These are phyloP conservation scores for Hypomontagnella monticulosa DNA, from an alignment of 495 filamentous ascomycete genomes.

Conservation along the genomic window DNA sequence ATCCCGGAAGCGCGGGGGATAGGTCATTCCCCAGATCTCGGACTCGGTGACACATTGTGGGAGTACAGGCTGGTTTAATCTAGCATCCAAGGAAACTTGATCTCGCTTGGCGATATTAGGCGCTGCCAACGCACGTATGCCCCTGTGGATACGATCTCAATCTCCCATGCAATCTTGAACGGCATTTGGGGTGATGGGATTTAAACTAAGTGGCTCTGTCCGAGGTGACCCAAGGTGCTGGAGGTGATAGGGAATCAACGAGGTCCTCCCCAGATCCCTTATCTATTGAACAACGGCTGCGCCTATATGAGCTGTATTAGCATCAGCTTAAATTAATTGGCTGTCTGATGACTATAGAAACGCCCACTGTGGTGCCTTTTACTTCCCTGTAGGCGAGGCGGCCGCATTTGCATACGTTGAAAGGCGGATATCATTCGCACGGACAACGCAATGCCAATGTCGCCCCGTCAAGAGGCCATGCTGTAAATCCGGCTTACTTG, in stretches of 20 bases:
- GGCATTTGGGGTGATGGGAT: neutral
- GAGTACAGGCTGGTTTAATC: conserved; percentile 23
- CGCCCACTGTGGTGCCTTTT: too few relatives aligned
- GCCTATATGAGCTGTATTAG: too few relatives aligned
- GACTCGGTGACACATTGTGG: conserved; percentile 15
- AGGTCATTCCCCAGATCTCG: conserved; percentile 30
- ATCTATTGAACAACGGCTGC: too few relatives aligned
- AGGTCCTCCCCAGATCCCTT: too few relatives aligned
- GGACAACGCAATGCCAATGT: conserved; percentile 11
- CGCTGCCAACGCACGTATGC: neutral
- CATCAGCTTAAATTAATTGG: too few relatives aligned
- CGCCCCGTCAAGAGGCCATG: conserved; percentile 1
- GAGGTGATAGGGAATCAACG: too few relatives aligned
- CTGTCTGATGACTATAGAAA: too few relatives aligned
- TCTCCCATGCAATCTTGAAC: neutral
- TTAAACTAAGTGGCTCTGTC: too few relatives aligned
- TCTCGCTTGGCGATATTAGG: conserved; percentile 36
- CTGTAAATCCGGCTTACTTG: conserved; percentile 9
- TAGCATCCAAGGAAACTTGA: conserved; percentile 29
- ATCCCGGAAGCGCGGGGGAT: conserved; percentile 12
- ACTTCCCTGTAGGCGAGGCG: neutral
- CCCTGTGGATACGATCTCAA: neutral
- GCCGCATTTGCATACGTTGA: conserved; percentile 15
- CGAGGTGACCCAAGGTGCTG: too few relatives aligned
- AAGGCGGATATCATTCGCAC: neutral